Evolutionary conservation across 257 asterid species (phyloP).

Genomic region (Thymus mandschuricus): DNA sequence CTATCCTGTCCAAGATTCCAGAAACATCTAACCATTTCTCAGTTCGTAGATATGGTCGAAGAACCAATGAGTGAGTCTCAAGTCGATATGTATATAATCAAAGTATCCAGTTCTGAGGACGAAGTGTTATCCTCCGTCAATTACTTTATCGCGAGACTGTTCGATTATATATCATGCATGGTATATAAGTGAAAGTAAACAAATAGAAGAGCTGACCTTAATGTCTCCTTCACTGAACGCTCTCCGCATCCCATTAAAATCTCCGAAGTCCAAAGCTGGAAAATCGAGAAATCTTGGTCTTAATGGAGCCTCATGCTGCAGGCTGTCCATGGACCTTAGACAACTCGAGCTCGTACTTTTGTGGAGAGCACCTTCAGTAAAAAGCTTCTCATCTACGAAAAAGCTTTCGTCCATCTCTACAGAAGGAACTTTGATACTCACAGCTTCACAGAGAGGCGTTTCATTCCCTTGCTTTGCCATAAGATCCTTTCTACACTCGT

Average conservation of each 20-base stretch:
- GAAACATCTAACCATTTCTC: constrained; percentile 55
- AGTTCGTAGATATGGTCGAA: constrained; percentile 36
- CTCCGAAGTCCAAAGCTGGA: constrained; percentile 68
- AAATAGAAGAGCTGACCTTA: constrained; percentile 55
- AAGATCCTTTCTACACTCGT: constrained; percentile 87
- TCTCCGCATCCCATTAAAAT: constrained; percentile 81
- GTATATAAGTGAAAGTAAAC: not conserved
- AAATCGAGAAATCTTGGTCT: constrained; percentile 72
- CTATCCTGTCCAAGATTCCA: constrained; percentile 55
- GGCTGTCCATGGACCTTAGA: constrained; percentile 59
- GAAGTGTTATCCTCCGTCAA: not conserved
- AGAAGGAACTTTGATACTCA: constrained; percentile 50
- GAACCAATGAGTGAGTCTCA: constrained; percentile 31
- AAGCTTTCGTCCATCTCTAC: constrained; percentile 44
- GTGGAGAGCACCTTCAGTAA: constrained; percentile 48
- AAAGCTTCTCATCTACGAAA: constrained; percentile 26
- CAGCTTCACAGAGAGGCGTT: constrained; percentile 54
- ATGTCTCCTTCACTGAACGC: constrained; percentile 95
- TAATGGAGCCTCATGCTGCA: constrained; percentile 46
- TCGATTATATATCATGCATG: not conserved
- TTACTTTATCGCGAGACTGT: not conserved
- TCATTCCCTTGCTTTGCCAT: constrained; percentile 80
- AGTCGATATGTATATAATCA: not conserved
- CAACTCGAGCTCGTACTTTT: constrained; percentile 75
- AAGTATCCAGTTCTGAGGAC: not conserved